Evolutionary conservation across 495 filamentous ascomycete genomes (phyloP), one percentile per base, ranked within the genome.

Genomic region (Aspergillus ellipticus): DNA sequence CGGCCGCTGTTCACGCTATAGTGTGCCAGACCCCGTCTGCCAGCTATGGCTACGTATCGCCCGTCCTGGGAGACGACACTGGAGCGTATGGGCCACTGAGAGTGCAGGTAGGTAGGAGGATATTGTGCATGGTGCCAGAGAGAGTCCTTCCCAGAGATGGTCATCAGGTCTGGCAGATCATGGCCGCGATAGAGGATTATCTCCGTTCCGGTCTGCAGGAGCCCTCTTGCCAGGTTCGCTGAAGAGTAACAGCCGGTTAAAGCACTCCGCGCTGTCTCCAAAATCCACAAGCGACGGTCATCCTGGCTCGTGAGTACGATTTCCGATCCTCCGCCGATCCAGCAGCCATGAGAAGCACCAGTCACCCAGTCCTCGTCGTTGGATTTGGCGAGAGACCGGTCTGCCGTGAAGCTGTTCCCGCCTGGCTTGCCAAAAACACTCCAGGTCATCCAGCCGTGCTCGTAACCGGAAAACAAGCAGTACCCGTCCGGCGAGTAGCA

Each of bases 401-500:
- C 88, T 4, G 84, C 76, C 11, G 77, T 73, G 65, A 97, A 97
- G 65, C 90, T 96, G 55, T 81, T 89, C 17, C 85, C 88, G 11
- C 89, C 84, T 4, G 86, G 80, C 68, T 96, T 97, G 17, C 95
- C 95, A 70, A 92, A 99, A 6, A 97, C 95, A 68, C 93, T 97
- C 92, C 92, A 97, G 31, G 85, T 92, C 13, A 86, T 88, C 95
- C 95, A 99, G 11, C 95, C 95, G 56, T 84, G 85, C 57, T 95
- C 88, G 65, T 91, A 97, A 20, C 94, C 95, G 39, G 88, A 91
- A 70, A 99, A 96, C 4, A 97, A 80, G 64, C 92, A 96, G 66
- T 97, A 97, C 35, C 95, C 95, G 66, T 99, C 95, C 0, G 94
- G 90, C 9, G 95, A 96, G 76, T 96, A 99, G 58, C 67, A 84